Evolutionary conservation across 2,329 filamentous ascomycete species (phyloP), one percentile per base, ranked within the genome.

Genomic region (Magnaporthiopsis poae): DNA sequence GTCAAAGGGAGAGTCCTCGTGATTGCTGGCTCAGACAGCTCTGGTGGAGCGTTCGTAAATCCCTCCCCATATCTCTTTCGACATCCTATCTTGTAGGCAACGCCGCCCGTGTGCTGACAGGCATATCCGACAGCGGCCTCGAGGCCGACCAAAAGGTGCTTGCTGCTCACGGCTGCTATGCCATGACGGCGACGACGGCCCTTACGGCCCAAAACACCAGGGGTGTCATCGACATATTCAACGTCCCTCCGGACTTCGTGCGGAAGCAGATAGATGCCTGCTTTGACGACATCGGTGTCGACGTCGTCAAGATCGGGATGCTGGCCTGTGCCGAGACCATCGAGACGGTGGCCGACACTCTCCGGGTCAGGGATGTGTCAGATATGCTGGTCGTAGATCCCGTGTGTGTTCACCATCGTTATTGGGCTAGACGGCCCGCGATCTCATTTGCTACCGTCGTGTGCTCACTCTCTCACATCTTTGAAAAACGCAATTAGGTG

Each of bases 131-230:
- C 73, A 96, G 93, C 66, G 95, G 94, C 65, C 86, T 99, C 46
- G 94, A 99, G 77, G 95, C 94, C 59, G 94, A 98, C 75, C 93
- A 98, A 75, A 96, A 96, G 76, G 92, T 96, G 68, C 89, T 96
- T 68, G 90, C 92, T 61, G 91, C 91, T 25, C 92, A 98, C 84
- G 88, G 90, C 68, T 95, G 91, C 79, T 98, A 98, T 82, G 92
- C 92, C 68, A 96, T 97, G 88, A 97, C 94, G 64, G 92, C 93
- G 29, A 97, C 94, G 12, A 96, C 94, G 18, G 94, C 94, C 27
- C 80, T 99, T 74, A 99, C 95, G n/a, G 93, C 92, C 21, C 95
- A 98, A 75, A 96, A 98, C 77, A 99, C 95, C 0, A 82, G 85
- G 65, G 92, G 92, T 5, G 92, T 98, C 18, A 82, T 87, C 69